Evolutionary conservation across 2,329 filamentous ascomycete species (phyloP), one percentile per base, ranked within the genome.

Genomic region (Penicillium sp.): DNA sequence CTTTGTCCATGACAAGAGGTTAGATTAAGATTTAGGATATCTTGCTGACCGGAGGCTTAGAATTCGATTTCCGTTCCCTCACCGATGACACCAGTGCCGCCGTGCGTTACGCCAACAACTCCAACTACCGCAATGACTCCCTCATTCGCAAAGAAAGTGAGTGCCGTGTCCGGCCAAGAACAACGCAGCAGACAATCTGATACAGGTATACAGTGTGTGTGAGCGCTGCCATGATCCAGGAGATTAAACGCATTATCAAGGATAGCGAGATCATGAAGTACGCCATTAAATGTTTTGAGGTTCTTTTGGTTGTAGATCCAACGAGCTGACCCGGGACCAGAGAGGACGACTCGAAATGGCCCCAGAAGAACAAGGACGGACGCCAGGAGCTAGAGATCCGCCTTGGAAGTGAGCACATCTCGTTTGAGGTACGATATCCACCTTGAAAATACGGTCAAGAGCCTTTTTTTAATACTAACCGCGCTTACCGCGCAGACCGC

Each of bases 291-390:
- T 12, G 10, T 13, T 7, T 21, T 15, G 23, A 53, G 21, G 17
- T 13, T 13, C 13, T 12, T 42, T 40, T 26, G 36, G 39, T 8
- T 29, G 32, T 53, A 30, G 34, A 39, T 75, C 52, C 36, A 5
- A 15, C 3, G 34, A 40, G 51, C 62, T 69, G 30, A 69, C 50
- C 29, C 23, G 27, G 15, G 30, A 56, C 12, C 62, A 96, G 91
- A 79, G 94, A 99, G 85, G 94, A 99, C 69, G 94, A 99, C 72
- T 89, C 87, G 21, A 97, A 97, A 72, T 99, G 94, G 94, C 94
- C 94, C 0, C 91, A 95, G 74, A 99, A 97, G 84, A 99, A 99
- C 78, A 97, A 97, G 77, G 94, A 99, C 66, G 94, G 94, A 29
- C 85, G 93, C 58, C 94, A 99, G 72, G 94, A 99, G 76, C 81